These are phyloP conservation scores for Yamadazyma insecticola DNA, from an alignment of 805 yeast genomes.

Conservation along the genomic window DNA sequence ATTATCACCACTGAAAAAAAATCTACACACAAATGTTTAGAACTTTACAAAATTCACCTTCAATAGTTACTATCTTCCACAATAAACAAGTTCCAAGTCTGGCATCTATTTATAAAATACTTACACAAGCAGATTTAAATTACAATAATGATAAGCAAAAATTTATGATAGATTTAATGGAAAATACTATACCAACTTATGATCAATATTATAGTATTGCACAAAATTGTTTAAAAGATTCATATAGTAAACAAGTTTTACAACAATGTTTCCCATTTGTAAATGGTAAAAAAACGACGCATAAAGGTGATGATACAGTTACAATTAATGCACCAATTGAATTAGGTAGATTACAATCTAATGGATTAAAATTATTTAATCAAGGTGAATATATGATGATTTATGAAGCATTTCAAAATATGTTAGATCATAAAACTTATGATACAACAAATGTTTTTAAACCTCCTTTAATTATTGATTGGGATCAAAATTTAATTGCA, in stretches of 20 bases:
- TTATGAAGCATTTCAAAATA: slow-evolving; percentile 30
- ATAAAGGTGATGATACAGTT: slow-evolving; percentile 12
- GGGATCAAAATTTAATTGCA: slow-evolving; percentile 42
- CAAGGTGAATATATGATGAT: slow-evolving; percentile 36
- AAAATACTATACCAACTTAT: slow-evolving; percentile 38
- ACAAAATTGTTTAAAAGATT: slow-evolving; percentile 22
- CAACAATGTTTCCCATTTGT: slow-evolving; percentile 35
- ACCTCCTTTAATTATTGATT: slow-evolving; percentile 42
- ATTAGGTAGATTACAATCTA: slow-evolving; percentile 15
- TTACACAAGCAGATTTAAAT: slow-evolving; percentile 26
- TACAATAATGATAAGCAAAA: slow-evolving; percentile 25
- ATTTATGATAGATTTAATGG: slow-evolving; percentile 34
- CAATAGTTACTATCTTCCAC: slow-evolving; percentile 39
- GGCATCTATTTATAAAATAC: slow-evolving; percentile 23
- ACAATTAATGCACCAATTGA: slow-evolving; percentile 12
- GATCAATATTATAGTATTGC: slow-evolving; percentile 32
- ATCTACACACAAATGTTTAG: slow-evolving; percentile 42
- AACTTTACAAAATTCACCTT: slow-evolving; percentile 38
- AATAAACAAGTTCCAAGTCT: slow-evolving; percentile 30
- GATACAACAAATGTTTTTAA: slow-evolving; percentile 29
- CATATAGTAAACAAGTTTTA: slow-evolving; percentile 19
- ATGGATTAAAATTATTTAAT: slow-evolving; percentile 28
- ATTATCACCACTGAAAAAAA: slow-evolving; percentile 6
- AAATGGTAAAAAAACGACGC: slow-evolving; percentile 17
- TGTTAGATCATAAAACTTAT: slow-evolving; percentile 18